Evolutionary conservation across 2,329 filamentous ascomycete species (phyloP).

Genomic region (Aspergillus pseudoglaucus): DNA sequence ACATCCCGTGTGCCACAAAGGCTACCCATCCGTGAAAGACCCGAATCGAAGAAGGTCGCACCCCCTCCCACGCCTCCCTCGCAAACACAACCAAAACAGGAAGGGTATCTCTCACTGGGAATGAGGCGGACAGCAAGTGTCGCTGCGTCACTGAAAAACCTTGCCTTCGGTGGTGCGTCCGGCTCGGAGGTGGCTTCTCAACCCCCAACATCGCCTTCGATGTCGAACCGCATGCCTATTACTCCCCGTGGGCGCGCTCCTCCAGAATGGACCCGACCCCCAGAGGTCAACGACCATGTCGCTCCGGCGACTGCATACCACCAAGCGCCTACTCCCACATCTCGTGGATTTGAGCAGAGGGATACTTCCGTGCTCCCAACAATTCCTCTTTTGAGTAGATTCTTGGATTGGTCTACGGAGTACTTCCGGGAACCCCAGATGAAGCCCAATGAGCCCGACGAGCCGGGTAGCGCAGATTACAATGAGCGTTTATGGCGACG

Average conservation of each 20-base stretch:
- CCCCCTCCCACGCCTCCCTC: conserved; percentile 44
- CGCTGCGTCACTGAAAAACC: conserved; percentile 57
- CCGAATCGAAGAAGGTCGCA: conserved; percentile 28
- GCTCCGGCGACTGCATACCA: conserved; percentile 65
- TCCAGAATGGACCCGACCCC: conserved; percentile 57
- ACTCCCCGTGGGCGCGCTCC: conserved; percentile 47
- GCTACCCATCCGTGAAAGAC: conserved; percentile 31
- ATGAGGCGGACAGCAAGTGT: conserved; percentile 59
- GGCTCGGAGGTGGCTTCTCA: conserved; percentile 20
- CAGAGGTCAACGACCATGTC: conserved; percentile 67
- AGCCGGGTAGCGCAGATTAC: conserved; percentile 92
- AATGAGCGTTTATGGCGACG: conserved; percentile 91
- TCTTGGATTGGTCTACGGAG: conserved; percentile 92
- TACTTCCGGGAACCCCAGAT: conserved; percentile 99
- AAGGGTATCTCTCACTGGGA: conserved; percentile 56
- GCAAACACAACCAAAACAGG: conserved; percentile 46
- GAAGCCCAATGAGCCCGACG: conserved; percentile 91
- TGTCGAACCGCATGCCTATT: conserved; percentile 30
- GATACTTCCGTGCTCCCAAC: conserved; percentile 52
- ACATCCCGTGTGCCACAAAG: conserved; percentile 29
- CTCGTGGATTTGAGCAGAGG: conserved; percentile 64
- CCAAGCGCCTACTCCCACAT: conserved; percentile 69
- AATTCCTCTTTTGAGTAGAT: conserved; percentile 73
- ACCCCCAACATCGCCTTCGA: conserved; percentile 20
- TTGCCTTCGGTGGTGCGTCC: conserved; percentile 47